Conservation (phyloP, 148 eudicot species). For the Selenicereus undatus region DNA sequence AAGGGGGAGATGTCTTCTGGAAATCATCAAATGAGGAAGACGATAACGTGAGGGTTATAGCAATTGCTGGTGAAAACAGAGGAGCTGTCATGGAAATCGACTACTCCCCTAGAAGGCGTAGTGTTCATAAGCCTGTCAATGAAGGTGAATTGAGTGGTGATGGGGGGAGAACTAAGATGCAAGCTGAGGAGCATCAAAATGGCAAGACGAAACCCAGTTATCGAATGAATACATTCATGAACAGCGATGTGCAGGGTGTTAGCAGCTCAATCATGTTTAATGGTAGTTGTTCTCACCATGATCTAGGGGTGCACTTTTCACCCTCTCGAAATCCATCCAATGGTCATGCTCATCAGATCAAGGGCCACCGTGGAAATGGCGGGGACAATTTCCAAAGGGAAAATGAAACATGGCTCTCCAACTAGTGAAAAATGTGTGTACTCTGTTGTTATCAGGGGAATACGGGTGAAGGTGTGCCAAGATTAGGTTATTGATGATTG, state of each 20-base stretch:
- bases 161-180: conserved; percentile 16
- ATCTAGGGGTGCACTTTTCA: conserved; percentile 47
- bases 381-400: conserved; percentile 8
- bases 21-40: conserved; percentile 36
- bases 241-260: conserved; percentile 62
- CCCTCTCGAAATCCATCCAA: conserved; percentile 28
- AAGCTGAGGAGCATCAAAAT: background rate
- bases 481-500: background rate
- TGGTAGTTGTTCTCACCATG: conserved; percentile 32
- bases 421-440: background rate
- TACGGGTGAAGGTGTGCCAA: conserved; percentile 11
- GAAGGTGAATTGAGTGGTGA: conserved; percentile 16
- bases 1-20: conserved; percentile 9
- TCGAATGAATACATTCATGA: conserved; percentile 36
- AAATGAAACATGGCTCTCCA: conserved; percentile 6
- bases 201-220: conserved; percentile 3
- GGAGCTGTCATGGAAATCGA: conserved; percentile 74
- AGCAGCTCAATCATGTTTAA: conserved; percentile 47
- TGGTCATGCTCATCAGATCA: conserved; percentile 13
- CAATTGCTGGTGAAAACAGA: conserved; percentile 66
- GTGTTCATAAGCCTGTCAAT: background rate
- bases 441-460: conserved; percentile 1
- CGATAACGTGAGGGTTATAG: conserved; percentile 36
- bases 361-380: conserved; percentile 11
- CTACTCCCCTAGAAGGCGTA: conserved; percentile 27